These are phyloP conservation scores for Globisporangium canariense DNA, from an alignment of 352 stramenopile species.

Conservation along the genomic window DNA sequence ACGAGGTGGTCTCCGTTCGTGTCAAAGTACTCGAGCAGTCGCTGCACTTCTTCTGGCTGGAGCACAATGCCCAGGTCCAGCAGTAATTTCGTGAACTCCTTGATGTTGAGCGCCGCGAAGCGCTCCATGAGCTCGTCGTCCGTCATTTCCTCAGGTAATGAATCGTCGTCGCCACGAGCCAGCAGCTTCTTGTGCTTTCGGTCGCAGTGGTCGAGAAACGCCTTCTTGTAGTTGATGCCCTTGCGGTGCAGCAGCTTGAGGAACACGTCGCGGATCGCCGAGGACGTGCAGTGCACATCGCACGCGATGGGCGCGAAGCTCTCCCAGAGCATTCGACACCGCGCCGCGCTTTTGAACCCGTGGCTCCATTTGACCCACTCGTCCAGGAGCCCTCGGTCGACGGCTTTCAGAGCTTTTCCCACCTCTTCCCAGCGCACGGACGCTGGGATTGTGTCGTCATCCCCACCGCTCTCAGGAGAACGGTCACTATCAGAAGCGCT, in stretches of 20 bases:
- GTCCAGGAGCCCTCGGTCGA: conserved; percentile 80
- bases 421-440: conserved; percentile 74
- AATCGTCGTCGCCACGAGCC: conserved; percentile 46
- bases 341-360: conserved; percentile 41
- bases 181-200: conserved; percentile 56
- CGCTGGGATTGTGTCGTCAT: conserved; percentile 29
- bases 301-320: conserved; percentile 80
- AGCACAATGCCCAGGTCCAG: conserved; percentile 77
- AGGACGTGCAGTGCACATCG: conserved; percentile 87
- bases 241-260: conserved; percentile 89
- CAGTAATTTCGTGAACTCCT: conserved; percentile 59
- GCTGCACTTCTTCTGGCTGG: conserved; percentile 70
- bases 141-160: conserved; percentile 55
- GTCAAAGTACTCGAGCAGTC: conserved; percentile 87
- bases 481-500: conserved; percentile 3
- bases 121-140: conserved; percentile 59
- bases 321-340: conserved; percentile 84
- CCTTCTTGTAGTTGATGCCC: conserved; percentile 80
- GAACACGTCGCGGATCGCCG: conserved; percentile 84
- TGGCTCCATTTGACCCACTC: conserved; percentile 85
- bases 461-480: conserved; percentile 12
- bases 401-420: conserved; percentile 84
- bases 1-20: conserved; percentile 59
- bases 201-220: conserved; percentile 68
- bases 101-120: conserved; percentile 44